A percentile compares a stretch with the other conserved stretches of the same genome.
These are phyloP conservation scores for Saksenaea oblongispora DNA, from an alignment of 371 early-diverging fungal genomes.

Conservation along the genomic window DNA sequence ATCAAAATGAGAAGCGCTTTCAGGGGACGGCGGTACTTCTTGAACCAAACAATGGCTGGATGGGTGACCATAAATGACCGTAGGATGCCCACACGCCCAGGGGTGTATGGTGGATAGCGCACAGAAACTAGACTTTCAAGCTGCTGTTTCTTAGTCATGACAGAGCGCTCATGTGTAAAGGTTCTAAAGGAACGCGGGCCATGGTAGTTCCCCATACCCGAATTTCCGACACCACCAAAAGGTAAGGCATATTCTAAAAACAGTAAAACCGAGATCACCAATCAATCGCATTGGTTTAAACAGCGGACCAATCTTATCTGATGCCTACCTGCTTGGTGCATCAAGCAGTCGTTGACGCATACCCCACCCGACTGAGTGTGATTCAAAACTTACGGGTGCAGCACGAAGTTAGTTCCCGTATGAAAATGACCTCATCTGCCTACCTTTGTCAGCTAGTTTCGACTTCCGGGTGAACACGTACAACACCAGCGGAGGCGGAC, in stretches of 20 bases:
- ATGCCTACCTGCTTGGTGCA: constrained; percentile 54
- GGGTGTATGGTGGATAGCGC: constrained; percentile 48
- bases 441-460: constrained; percentile 24
- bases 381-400: constrained; percentile 46
- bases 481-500: constrained; percentile 28
- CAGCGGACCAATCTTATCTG: constrained; percentile 6
- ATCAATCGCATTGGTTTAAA: background rate
- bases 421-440: constrained; percentile 3
- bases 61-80: constrained; percentile 24
- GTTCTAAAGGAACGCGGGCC: constrained; percentile 70
- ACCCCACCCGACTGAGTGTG: constrained; percentile 74
- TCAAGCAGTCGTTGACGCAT: constrained; percentile 74
- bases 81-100: constrained; percentile 10
- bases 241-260: constrained; percentile 53
- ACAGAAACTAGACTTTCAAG: constrained; percentile 38
- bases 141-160: constrained; percentile 51
- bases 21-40: constrained; percentile 17
- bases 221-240: constrained; percentile 83
- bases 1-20: constrained; percentile 14
- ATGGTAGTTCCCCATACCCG: constrained; percentile 79
- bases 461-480: constrained; percentile 31
- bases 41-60: constrained; percentile 18
- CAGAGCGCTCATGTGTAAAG: constrained; percentile 73
- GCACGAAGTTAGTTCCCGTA: constrained; percentile 4
- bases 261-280: background rate